Percentiles rank a stretch among this genome's conserved stretches.
phyloP scores from a whole-genome alignment of 345 rosid genomes.

The Eucalyptus guilfoylei region DNA sequence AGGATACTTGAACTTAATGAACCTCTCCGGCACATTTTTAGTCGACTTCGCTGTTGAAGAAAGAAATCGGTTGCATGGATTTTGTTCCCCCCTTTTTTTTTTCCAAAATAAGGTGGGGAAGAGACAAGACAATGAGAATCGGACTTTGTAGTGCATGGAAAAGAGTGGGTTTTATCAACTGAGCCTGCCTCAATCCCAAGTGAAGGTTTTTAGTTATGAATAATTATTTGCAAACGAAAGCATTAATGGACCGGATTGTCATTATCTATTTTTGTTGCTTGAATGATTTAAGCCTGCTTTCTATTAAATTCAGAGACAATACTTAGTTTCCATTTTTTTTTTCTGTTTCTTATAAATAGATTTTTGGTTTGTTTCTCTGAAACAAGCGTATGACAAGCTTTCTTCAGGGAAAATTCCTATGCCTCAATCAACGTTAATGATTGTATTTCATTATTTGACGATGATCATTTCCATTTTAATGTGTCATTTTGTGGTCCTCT shows the following conservation, averaged over 20 bases:
- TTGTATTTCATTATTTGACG: background rate
- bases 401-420: background rate
- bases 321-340: background rate
- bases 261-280: background rate
- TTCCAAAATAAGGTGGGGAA: background rate
- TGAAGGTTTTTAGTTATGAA: background rate
- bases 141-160: background rate
- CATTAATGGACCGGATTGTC: background rate
- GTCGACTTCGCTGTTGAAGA: background rate
- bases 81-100: background rate
- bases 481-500: background rate
- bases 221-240: background rate
- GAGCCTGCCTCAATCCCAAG: background rate
- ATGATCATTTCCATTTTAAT: background rate
- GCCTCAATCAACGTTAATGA: background rate
- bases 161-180: background rate
- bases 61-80: background rate
- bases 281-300: background rate
- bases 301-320: background rate
- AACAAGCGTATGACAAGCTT: background rate
- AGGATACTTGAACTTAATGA: background rate
- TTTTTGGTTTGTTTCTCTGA: background rate
- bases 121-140: background rate
- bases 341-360: background rate
- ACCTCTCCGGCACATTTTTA: background rate